These are phyloP conservation scores for Yamadazyma kitorensis DNA, from an alignment of 805 yeast species.

Conservation along the genomic window DNA sequence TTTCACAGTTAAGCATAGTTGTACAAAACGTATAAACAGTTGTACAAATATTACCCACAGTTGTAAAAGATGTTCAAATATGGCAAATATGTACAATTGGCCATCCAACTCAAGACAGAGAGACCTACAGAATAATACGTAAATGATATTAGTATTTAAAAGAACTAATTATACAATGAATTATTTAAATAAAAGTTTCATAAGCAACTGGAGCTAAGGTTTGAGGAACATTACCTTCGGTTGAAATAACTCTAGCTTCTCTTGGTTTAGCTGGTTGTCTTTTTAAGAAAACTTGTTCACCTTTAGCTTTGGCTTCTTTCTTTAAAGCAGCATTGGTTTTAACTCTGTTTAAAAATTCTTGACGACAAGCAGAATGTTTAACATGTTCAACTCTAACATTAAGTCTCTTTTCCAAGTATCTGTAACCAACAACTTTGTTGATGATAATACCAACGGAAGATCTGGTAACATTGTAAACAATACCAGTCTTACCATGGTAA, in stretches of 20 bases:
- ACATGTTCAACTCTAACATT: conserved; percentile 98
- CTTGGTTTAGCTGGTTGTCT: conserved; percentile 99
- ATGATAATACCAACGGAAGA: conserved; percentile 96
- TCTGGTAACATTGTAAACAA: conserved; percentile 98
- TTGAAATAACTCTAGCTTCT: conserved; percentile 79
- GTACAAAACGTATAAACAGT: no score
- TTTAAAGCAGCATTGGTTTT: conserved; percentile 92
- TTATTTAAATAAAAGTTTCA: conserved; percentile 93
- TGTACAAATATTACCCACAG: no score
- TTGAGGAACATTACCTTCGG: conserved; percentile 85
- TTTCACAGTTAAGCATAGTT: no score
- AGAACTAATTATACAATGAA: conserved; percentile 4
- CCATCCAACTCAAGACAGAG: background rate
- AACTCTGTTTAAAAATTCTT: conserved; percentile 98
- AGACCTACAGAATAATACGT: conserved; percentile 1
- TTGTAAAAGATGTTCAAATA: no score
- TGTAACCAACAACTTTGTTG: conserved; percentile 98
- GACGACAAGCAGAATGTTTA: conserved; percentile 99
- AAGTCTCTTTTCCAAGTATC: conserved; percentile 98
- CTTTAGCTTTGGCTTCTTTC: conserved; percentile 92
- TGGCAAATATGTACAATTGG: no score
- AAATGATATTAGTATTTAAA: conserved; percentile 12
- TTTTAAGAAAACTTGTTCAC: conserved; percentile 88
- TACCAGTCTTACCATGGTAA: conserved; percentile 99
- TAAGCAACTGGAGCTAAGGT: conserved; percentile 99